phyloP scores from a whole-genome alignment of 2,329 filamentous ascomycete species.

The Microcyclospora tardicrescens region DNA sequence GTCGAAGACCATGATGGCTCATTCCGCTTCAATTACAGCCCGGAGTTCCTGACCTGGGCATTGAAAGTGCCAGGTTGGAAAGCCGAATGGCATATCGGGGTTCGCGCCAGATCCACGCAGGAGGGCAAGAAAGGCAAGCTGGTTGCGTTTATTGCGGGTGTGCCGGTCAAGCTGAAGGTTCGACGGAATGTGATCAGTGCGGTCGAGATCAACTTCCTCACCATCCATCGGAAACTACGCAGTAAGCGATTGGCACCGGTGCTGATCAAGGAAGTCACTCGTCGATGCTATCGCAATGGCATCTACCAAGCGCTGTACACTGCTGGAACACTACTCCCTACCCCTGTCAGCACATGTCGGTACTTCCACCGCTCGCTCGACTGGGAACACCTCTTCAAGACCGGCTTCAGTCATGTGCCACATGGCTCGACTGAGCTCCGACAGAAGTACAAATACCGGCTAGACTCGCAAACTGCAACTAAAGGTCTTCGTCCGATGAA shows the following conservation, averaged over 20 bases:
- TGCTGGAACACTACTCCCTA: slow-evolving; percentile 79
- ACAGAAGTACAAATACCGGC: slow-evolving; percentile 73
- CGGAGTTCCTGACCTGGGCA: slow-evolving; percentile 82
- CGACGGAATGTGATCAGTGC: slow-evolving; percentile 62
- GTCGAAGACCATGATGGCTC: slow-evolving; percentile 95
- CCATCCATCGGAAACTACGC: slow-evolving; percentile 94
- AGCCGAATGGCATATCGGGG: slow-evolving; percentile 88
- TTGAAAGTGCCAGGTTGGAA: slow-evolving; percentile 90
- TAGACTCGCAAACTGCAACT: slow-evolving; percentile 61
- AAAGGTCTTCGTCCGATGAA: slow-evolving; percentile 71
- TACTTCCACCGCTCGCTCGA: slow-evolving; percentile 92
- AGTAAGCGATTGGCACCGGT: slow-evolving; percentile 85
- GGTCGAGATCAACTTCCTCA: slow-evolving; percentile 96
- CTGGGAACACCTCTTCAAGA: slow-evolving; percentile 92
- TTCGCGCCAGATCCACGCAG: slow-evolving; percentile 47
- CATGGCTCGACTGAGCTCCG: slow-evolving; percentile 68
- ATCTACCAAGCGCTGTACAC: slow-evolving; percentile 97
- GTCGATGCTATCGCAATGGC: slow-evolving; percentile 71
- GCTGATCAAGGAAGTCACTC: slow-evolving; percentile 94
- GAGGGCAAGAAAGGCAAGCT: slow-evolving; percentile 64
- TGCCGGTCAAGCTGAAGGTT: slow-evolving; percentile 72
- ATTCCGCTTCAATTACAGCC: slow-evolving; percentile 94
- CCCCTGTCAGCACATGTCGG: slow-evolving; percentile 79
- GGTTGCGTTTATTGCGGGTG: slow-evolving; percentile 89
- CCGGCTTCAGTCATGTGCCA: slow-evolving; percentile 84